Evolutionary conservation across 2,329 filamentous ascomycete species (phyloP), one percentile per base, ranked within the genome.

Genomic region (Colletotrichum chlorophyti): DNA sequence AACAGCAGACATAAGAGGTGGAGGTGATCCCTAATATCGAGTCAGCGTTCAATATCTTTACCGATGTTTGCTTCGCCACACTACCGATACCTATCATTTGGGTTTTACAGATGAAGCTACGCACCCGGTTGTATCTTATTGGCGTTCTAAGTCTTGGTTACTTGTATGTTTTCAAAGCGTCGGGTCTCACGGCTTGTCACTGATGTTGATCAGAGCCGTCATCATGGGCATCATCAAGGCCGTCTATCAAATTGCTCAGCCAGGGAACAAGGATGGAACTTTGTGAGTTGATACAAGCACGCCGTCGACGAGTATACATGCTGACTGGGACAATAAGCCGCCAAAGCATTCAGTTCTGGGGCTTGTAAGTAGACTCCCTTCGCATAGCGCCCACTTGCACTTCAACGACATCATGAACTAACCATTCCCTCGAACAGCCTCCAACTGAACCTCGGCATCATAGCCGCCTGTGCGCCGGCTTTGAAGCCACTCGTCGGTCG

Each of bases 61-160:
- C 76, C n/a, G 76, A 79, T 49, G 67, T 78, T 7, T 66, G 72
- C n/a, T 76, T 79, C 31, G 76, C 75, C 1, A 70, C 74, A 1
- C 65, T 79, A 15, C 76, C 77, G 1, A 66, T 78, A 2, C 72
- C 74, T 3, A 70, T 79, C 52, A 74, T 79, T 45, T 75, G 74
- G 70, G 64, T 65, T 6, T 64, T 78, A n/a, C 72, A 78, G 52
- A 70, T 76, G 65, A 74, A 73, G 62, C 64, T 64, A n/a, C 68
- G 69, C 12, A 70, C 70, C 1, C 69, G 72, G 17, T 19, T 78
- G 1, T 77, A 77, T 19, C 64, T 80, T 10, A 70, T 78, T 19
- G 66, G 62, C 1, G 73, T 80, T 50, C 65, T 79, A 5, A 74
- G 74, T 43, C 65, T 79, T 17, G 78, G 77, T 26, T 78, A 77